Evolutionary conservation across 371 early-diverging fungal genomes (phyloP).

Genomic region (Mortierella sp.): DNA sequence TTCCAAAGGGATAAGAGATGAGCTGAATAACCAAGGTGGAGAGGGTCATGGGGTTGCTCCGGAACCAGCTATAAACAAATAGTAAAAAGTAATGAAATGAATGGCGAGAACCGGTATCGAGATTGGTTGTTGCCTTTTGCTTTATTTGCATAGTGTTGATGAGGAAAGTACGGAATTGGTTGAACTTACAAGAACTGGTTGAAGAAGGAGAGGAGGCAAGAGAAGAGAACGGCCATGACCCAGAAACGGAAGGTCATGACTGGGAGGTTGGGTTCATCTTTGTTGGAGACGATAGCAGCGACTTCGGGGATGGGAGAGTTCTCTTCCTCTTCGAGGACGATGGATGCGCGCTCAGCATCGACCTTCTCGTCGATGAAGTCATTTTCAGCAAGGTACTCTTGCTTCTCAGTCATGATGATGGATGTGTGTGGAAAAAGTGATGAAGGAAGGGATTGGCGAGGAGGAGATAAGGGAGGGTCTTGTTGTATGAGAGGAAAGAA

Average conservation of each 20-base stretch:
- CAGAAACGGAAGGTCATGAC: constrained; percentile 82
- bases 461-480: neutral
- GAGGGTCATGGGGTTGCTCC: constrained; percentile 70
- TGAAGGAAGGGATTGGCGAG: neutral
- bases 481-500: too few relatives aligned
- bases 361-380: constrained; percentile 30
- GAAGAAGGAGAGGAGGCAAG: constrained; percentile 70
- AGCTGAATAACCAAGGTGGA: constrained; percentile 73
- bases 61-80: constrained; percentile 65
- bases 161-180: neutral
- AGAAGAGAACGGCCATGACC: constrained; percentile 75
- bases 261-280: constrained; percentile 75
- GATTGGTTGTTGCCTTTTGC: constrained; percentile 18
- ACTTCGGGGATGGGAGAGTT: constrained; percentile 80
- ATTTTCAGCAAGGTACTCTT: constrained; percentile 29
- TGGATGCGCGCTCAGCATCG: constrained; percentile 34
- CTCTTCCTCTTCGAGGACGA: constrained; percentile 60
- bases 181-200: constrained; percentile 76
- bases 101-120: neutral
- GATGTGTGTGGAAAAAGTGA: neutral
- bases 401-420: constrained; percentile 16
- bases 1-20: constrained; percentile 75
- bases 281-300: constrained; percentile 66
- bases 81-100: neutral
- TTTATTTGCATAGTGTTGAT: neutral